Percentiles rank a stretch among this genome's conserved stretches.
phyloP scores from a whole-genome alignment of 371 early-diverging fungal species.

The Circinella minor region DNA sequence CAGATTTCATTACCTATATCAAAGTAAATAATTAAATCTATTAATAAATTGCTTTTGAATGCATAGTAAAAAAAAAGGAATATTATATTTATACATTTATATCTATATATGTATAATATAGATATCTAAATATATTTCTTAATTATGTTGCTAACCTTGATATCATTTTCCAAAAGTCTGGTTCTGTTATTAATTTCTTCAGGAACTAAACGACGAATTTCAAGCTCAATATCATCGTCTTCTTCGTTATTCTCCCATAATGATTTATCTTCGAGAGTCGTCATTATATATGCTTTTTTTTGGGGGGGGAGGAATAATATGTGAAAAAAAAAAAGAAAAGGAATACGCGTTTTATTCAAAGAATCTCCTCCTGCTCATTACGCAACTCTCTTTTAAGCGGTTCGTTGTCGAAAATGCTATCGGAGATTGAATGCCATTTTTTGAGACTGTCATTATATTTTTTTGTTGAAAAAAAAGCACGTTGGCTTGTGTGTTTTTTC shows the following conservation, averaged over 20 bases:
- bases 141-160: constrained; percentile 71
- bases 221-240: constrained; percentile 84
- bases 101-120: too few species aligned
- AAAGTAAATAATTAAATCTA: neutral
- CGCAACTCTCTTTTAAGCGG: too few species aligned
- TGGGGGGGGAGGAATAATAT: neutral
- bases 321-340: constrained; percentile 3
- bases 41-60: neutral
- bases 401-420: too few species aligned
- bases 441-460: too few species aligned
- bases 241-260: constrained; percentile 65
- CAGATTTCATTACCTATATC: constrained; percentile 87
- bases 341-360: neutral
- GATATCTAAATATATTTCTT: neutral
- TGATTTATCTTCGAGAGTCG: constrained; percentile 72
- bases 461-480: too few species aligned
- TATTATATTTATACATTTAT: too few species aligned
- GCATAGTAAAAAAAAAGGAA: too few species aligned
- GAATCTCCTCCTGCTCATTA: too few species aligned
- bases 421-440: too few species aligned
- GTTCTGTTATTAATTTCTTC: constrained; percentile 94
- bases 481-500: too few species aligned
- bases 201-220: constrained; percentile 85
- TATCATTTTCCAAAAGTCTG: constrained; percentile 92
- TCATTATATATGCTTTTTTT: constrained; percentile 34